Percentiles rank a stretch among this genome's conserved stretches.
phyloP scores from a whole-genome alignment of 495 filamentous ascomycete genomes.

The Schizothecium vesticola region DNA sequence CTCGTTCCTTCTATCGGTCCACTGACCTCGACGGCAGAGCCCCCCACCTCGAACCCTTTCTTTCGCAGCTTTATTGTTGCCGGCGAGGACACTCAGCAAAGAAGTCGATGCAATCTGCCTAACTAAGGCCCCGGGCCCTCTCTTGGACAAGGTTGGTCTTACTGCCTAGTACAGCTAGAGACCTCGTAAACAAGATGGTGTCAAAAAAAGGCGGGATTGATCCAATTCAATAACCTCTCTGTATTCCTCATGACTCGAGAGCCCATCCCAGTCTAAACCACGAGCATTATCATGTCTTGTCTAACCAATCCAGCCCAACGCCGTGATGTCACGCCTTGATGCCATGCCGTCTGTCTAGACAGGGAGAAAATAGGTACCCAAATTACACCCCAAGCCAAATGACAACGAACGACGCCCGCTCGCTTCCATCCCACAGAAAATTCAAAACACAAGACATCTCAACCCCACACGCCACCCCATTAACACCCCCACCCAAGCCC shows the following conservation, averaged over 20 bases:
- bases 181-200: no score
- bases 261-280: not conserved
- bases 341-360: not conserved
- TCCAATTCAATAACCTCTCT: not conserved
- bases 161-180: no score
- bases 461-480: not conserved
- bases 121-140: no score
- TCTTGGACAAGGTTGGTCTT: no score
- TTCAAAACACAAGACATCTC: not conserved
- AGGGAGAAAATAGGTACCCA: not conserved
- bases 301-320: not conserved
- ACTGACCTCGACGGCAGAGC: no score
- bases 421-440: not conserved
- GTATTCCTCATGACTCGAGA: not conserved
- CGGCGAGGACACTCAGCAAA: no score
- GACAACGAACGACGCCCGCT: not conserved
- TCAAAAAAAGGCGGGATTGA: not conserved
- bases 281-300: not conserved
- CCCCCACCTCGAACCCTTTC: not conserved
- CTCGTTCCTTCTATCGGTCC: not conserved
- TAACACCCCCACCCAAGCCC: not conserved
- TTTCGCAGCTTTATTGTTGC: not conserved
- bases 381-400: not conserved
- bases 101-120: no score
- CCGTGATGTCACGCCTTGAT: not conserved